Conservation (phyloP, 2,329 filamentous ascomycete genomes). For the Ambrosiella xylebori region DNA sequence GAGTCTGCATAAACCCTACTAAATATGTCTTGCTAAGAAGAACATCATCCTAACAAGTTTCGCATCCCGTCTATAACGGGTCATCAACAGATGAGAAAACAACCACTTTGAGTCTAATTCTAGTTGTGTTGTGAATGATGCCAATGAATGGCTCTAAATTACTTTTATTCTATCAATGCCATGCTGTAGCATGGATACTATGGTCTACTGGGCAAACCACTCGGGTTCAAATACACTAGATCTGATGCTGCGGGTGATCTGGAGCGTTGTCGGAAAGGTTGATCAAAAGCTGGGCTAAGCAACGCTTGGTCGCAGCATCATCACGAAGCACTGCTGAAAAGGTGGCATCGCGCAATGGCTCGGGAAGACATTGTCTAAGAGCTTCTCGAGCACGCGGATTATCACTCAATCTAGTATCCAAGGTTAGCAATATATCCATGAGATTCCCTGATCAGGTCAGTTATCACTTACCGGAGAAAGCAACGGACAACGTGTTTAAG, state of each 20-base stretch:
- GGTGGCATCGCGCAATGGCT: slow-evolving; percentile 94
- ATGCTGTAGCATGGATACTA: too few relatives aligned
- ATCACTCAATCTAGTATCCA: slow-evolving; percentile 58
- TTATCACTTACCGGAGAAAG: slow-evolving; percentile 63
- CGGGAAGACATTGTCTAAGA: slow-evolving; percentile 84
- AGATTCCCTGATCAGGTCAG: slow-evolving; percentile 12
- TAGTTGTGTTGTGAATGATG: too few relatives aligned
- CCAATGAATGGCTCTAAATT: too few relatives aligned
- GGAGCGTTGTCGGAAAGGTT: slow-evolving; percentile 83
- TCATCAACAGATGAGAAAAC: too few relatives aligned
- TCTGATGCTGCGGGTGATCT: slow-evolving; percentile 23
- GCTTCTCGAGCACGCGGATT: slow-evolving; percentile 92
- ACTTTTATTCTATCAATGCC: too few relatives aligned
- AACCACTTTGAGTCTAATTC: too few relatives aligned
- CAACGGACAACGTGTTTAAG: slow-evolving; percentile 96
- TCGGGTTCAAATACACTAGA: neutral
- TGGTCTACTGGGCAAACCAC: too few relatives aligned
- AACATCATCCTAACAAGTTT: too few relatives aligned
- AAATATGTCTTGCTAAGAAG: too few relatives aligned
- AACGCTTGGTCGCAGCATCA: slow-evolving; percentile 93
- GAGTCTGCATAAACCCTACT: neutral
- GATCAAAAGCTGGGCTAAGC: slow-evolving; percentile 89
- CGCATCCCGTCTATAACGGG: too few relatives aligned
- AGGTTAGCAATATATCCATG: neutral
- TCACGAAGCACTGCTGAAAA: slow-evolving; percentile 93